phyloP scores from a whole-genome alignment of 1,139 yeast species.

The Barnettozyma hawaiiensis region DNA sequence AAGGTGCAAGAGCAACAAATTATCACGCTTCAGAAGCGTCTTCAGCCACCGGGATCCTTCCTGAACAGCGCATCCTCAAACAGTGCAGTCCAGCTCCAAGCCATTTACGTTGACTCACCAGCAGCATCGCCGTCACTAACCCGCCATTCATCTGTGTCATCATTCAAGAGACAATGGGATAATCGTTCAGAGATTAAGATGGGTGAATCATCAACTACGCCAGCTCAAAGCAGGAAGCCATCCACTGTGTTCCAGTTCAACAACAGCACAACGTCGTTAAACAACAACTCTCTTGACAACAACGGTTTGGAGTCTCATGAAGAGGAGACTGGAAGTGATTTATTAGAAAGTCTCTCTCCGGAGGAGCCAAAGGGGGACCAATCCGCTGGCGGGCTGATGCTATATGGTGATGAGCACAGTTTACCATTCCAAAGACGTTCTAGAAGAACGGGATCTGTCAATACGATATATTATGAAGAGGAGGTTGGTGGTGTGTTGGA shows the following conservation, averaged over 20 bases:
- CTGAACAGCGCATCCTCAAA: neutral
- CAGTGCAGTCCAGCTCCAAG: slow-evolving; percentile 21
- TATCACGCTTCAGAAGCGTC: slow-evolving; percentile 12
- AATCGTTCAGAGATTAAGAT: slow-evolving; percentile 22
- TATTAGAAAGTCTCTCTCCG: slow-evolving; percentile 6
- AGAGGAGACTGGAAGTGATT: slow-evolving; percentile 22
- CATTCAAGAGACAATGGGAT: slow-evolving; percentile 25
- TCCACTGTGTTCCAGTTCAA: slow-evolving; percentile 11
- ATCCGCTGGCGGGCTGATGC: neutral
- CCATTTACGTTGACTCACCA: slow-evolving; percentile 7
- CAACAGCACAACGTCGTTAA: slow-evolving; percentile 10
- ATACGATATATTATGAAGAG: neutral
- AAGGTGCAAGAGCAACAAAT: slow-evolving; percentile 37
- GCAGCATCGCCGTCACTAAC: slow-evolving; percentile 3
- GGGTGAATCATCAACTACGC: slow-evolving; percentile 37
- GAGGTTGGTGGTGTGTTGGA: too few relatives aligned
- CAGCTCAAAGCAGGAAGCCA: slow-evolving; percentile 23
- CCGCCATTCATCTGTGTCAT: slow-evolving; percentile 17
- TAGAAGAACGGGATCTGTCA: neutral
- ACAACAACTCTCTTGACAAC: neutral
- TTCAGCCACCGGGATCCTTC: neutral
- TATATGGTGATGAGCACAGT: neutral
- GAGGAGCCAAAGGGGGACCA: neutral
- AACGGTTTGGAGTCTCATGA: slow-evolving; percentile 8
- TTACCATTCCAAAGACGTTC: neutral